A percentile compares a stretch with the other conserved stretches of the same genome.
Evolutionary conservation across 345 rosid species (phyloP).

Genomic region (Pelargonium nanum): DNA sequence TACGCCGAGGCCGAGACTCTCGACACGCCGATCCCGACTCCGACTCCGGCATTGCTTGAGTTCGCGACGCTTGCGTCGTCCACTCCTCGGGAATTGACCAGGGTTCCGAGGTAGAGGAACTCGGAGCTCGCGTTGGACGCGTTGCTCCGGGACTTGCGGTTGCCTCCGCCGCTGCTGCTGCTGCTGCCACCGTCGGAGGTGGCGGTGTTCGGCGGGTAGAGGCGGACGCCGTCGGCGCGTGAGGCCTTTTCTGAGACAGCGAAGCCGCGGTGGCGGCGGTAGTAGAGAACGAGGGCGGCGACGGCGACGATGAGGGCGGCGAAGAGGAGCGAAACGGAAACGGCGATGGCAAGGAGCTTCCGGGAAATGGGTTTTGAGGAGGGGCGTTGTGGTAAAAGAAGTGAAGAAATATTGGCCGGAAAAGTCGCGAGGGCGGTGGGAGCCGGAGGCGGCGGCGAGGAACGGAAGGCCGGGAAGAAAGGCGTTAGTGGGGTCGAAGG

Average conservation of each 20-base stretch:
- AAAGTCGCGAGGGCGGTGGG: constrained; percentile 44
- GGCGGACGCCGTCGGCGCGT: constrained; percentile 46
- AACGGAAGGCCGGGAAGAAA: constrained; percentile 35
- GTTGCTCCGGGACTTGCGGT: constrained; percentile 23
- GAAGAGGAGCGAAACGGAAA: constrained; percentile 46
- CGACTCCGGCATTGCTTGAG: constrained; percentile 28
- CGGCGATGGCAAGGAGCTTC: constrained; percentile 30
- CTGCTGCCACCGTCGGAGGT: constrained; percentile 41
- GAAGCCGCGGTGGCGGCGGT: constrained; percentile 25
- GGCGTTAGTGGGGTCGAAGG: constrained; percentile 25
- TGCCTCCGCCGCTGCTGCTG: constrained; percentile 22
- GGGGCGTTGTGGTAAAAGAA: constrained; percentile 42
- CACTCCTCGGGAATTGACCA: constrained; percentile 35
- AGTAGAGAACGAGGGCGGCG: constrained; percentile 33
- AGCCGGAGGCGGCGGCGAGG: constrained; percentile 39
- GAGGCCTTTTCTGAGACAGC: constrained; percentile 30
- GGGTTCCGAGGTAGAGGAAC: constrained; percentile 80
- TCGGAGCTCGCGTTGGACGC: constrained; percentile 46
- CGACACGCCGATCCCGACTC: constrained; percentile 24
- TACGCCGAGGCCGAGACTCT: constrained; percentile 13
- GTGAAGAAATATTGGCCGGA: constrained; percentile 86
- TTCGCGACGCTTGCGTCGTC: constrained; percentile 23
- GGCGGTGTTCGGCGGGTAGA: constrained; percentile 51
- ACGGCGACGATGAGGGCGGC: constrained; percentile 39
- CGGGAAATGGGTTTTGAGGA: constrained; percentile 11